Base-by-base conservation (phyloP, 2,329 filamentous ascomycete species). In the Tolypocladium pustulatum region DNA sequence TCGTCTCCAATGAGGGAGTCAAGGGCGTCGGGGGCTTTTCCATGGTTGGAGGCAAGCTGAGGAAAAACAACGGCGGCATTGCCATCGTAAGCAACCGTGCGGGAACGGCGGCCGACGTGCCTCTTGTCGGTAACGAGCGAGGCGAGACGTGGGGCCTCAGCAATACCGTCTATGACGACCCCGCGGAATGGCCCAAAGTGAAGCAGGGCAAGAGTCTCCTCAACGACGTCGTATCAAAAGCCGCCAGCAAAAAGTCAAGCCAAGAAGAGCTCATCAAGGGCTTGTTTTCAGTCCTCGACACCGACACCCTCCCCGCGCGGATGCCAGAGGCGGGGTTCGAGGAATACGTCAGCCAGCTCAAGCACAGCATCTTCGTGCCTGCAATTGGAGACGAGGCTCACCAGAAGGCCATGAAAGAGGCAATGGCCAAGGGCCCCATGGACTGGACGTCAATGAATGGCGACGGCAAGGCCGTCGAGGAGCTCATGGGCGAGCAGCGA, bases 11-110 rank as follows among this genome's bases (percentile, higher is more conserved):
- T 34, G 75, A 75, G 27, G 71, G 81, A 12, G 78, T 85, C 27
- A 81, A 81, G 65, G 83, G 82, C 55, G 82, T 87, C 20, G 85
- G 85, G 8, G 85, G 85, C 0, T 88, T 88, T 67, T 86, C 82
- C 30, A 78, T 88, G 66, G 75, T 87, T n/a, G 86, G 84, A 61
- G 83, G 82, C 10, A 85, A 84, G 65, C 72, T 88, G 64, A 69
- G 73, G 55, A 72, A 69, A 54, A 76, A 74, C 10, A 67, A 79
- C 27, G 74, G 81, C 60, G 79, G 79, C 0, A 71, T 87, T 13
- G 84, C 82, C 9, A 81, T 88, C 57, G 76, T 88, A 55, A 86
- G 82, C 54, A 88, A 88, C 67, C 78, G 84, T 36, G 79, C 76
- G 43, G 81, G 77, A 46, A 70, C 76, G 46, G 71, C 77, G 2